Base-by-base conservation (phyloP, 2,329 filamentous ascomycete species). In the Immersiporthe knoxdaviesiana region DNA sequence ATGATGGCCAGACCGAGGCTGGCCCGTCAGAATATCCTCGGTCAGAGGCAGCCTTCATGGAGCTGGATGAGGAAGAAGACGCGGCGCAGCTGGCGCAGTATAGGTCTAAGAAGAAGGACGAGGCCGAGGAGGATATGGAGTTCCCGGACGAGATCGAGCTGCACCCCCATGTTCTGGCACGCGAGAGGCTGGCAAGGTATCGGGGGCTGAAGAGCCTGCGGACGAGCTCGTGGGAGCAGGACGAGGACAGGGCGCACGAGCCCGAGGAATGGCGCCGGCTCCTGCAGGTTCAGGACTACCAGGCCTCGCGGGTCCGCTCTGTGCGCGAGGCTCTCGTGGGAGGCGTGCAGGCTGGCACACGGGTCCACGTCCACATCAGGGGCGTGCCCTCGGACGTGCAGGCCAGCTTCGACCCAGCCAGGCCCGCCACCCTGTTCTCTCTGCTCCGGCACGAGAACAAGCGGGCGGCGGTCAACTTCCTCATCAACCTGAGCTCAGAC, bases 121-220 rank as follows among this genome's bases (percentile, higher is more conserved):
- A 97, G 74, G 93, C 90, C 4, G 88, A 94, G 63, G 94, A 98
- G 18, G 96, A 99, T 79, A 88, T 92, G 67, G 95, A 98, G 78
- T 99, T 98, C 79, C 96, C 96, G 0, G 96, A 99, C 73, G 96
- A 99, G 79, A 96, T 99, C 69, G 97, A 99, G 79, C 84, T 99
- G 66, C 93, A 92, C 73, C 96, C 97, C 0, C 88, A 95, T 66
- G 93, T 97, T 3, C 85, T 93, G 59, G 96, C 96, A 0, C 85
- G 93, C 65, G 96, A 99, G 80, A 87, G 96, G 59, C 83, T 99
- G 66, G 88, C 91, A 11, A 88, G 92, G 70, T 99, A 97, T 81
- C 87, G 96, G 76, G 96, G 96, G 56, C 81, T 99, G 73, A 99
- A 98, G 85, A 97, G 92, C 77, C 80, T 98, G 71, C 90, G 93